Evolutionary conservation across 192 early-diverging fungal genomes (phyloP).

Genomic region (Backusella australiensis): DNA sequence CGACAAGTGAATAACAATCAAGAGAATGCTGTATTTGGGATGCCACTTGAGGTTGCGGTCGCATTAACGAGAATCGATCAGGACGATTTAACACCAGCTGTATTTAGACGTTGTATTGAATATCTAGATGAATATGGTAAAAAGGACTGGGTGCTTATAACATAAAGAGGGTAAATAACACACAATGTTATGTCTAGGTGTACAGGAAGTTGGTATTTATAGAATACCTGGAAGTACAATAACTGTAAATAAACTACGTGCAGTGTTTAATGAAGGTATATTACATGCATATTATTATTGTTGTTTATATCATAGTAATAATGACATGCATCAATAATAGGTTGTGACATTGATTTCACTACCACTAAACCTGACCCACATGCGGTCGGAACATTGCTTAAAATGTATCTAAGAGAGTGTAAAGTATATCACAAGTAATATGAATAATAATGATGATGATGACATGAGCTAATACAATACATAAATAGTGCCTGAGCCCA

Average conservation of each 20-base stretch:
- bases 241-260: conserved; percentile 47
- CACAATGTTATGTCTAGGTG: conserved; percentile 18
- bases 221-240: conserved; percentile 52
- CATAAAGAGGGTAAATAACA: not conserved
- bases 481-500: conserved; percentile 45
- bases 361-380: conserved; percentile 49
- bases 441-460: not conserved
- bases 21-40: conserved; percentile 31
- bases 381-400: conserved; percentile 56
- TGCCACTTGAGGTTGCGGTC: conserved; percentile 29
- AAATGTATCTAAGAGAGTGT: conserved; percentile 61
- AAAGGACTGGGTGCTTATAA: not conserved
- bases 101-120: conserved; percentile 33
- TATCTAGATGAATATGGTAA: conserved; percentile 36
- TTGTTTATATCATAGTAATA: not conserved
- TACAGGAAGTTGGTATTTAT: conserved; percentile 54
- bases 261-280: conserved; percentile 50
- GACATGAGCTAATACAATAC: too few species aligned
- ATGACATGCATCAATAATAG: not conserved
- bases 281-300: too few species aligned
- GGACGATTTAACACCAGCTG: conserved; percentile 26
- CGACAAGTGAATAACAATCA: not conserved
- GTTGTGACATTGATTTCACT: conserved; percentile 45
- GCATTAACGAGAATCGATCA: conserved; percentile 21
- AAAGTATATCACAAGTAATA: conserved; percentile 16